A percentile compares a stretch with the other conserved stretches of the same genome.
Conservation (phyloP, 208 protist species). For the Wallacemonas collosoma region DNA sequence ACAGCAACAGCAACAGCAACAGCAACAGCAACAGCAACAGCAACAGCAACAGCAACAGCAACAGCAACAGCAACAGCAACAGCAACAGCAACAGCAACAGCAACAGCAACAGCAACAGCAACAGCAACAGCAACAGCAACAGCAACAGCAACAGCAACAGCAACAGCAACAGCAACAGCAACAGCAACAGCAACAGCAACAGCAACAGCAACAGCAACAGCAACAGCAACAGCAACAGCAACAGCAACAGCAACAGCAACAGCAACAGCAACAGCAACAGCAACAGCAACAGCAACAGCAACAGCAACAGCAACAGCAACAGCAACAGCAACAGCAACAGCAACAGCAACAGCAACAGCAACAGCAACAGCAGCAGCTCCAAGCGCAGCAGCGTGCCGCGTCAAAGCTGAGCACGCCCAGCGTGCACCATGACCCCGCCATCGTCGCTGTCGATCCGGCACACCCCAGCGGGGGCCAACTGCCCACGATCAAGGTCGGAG, state of each 20-base stretch:
- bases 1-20: conserved; percentile 16
- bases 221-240: conserved; percentile 15
- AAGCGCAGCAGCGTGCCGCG: neutral
- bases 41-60: conserved; percentile 17
- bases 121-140: conserved; percentile 14
- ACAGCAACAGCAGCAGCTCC: conserved; percentile 26
- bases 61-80: conserved; percentile 13
- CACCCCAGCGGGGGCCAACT: neutral
- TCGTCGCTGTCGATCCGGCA: neutral
- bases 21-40: conserved; percentile 23
- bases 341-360: conserved; percentile 22
- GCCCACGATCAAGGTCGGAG: conserved; percentile 14
- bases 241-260: conserved; percentile 15
- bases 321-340: conserved; percentile 9
- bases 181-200: conserved; percentile 22
- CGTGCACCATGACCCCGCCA: neutral
- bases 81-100: conserved; percentile 23
- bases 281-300: conserved; percentile 16
- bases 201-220: conserved; percentile 16
- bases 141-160: conserved; percentile 21
- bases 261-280: conserved; percentile 25
- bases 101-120: conserved; percentile 18
- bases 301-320: conserved; percentile 25
- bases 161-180: conserved; percentile 19
- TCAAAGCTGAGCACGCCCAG: neutral